Evolutionary conservation across 768 basidiomycete genomes (phyloP), one percentile per base, ranked within the genome.

Genomic region (Calocera viscosa): DNA sequence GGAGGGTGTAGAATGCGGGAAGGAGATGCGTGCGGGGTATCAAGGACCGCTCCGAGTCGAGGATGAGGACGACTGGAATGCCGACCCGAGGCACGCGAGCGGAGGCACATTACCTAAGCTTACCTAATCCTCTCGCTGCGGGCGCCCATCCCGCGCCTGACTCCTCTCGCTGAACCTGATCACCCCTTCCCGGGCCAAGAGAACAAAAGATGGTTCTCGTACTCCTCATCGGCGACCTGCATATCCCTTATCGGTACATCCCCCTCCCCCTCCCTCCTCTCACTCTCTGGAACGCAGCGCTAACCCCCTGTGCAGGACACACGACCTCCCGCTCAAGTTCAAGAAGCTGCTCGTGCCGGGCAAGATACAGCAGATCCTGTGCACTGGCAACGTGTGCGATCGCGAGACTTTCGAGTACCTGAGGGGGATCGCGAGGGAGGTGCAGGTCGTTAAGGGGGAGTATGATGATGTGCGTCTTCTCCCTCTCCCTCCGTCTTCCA

Each of bases 341-440:
- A 94, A 95, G 80, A 96, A 97, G 74, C 86, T 98, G 0, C 82
- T 99, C 1, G 84, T 91, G 3, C 90, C 90, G 22, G 96, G 96
- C 24, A 99, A 99, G 77, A 98, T 99, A 49, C 91, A 94, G 69
- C 95, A 98, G 76, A 96, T 98, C 68, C 81, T 98, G 28, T 96
- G 93, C 75, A 98, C 95, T 0, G 96, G 96, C 60, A 98, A 98
- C 75, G 88, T 97, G 26, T 94, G 92, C 76, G 96, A 99, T 79
- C 87, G 88, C 73, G 95, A 98, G 77, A 98, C 96, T 7, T 94
- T 90, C 76, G 96, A 97, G 71, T 98, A 96, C 79, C 81, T 99
- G 26, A 82, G 91, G 70, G 93, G 91, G 16, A 90, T 99, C n/a
- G 88, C 91, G 19, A 86, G 90, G 11, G 96, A 97, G 73, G 90